Percentiles rank a stretch among this genome's conserved stretches.
These are phyloP conservation scores for Pichia deserticola DNA, from an alignment of 805 yeast genomes.

Conservation along the genomic window DNA sequence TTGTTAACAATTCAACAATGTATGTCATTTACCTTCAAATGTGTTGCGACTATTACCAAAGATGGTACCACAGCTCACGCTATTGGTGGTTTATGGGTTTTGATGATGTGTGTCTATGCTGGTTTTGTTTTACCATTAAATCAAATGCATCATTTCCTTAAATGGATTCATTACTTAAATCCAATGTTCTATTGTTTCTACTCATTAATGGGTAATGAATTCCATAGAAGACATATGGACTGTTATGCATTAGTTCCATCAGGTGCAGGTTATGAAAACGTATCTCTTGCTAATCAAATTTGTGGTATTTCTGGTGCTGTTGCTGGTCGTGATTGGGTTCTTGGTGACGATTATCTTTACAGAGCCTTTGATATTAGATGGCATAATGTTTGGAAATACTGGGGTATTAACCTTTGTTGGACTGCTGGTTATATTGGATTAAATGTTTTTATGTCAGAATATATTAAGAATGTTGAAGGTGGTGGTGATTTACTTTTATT, in stretches of 20 bases:
- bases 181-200: conserved; percentile 46
- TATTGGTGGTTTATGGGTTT: conserved; percentile 47
- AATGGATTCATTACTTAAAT: conserved; percentile 45
- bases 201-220: conserved; percentile 49
- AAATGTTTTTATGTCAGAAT: conserved; percentile 26
- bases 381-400: conserved; percentile 71
- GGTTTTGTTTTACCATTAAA: conserved; percentile 57
- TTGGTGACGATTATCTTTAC: conserved; percentile 43
- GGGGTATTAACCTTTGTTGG: conserved; percentile 45
- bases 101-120: conserved; percentile 50
- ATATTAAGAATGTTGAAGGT: conserved; percentile 21
- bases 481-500: conserved; percentile 29
- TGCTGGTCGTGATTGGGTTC: conserved; percentile 31
- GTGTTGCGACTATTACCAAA: conserved; percentile 43
- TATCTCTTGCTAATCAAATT: conserved; percentile 33
- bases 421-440: conserved; percentile 32
- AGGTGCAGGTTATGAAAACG: conserved; percentile 41
- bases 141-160: conserved; percentile 55
- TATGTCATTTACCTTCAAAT: conserved; percentile 44
- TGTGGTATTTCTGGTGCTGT: conserved; percentile 50
- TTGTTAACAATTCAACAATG: conserved; percentile 34
- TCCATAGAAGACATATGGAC: conserved; percentile 43
- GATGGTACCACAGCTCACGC: conserved; percentile 54
- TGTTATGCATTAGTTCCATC: conserved; percentile 44
- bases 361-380: conserved; percentile 44